Base-by-base conservation (phyloP, 208 protist genomes). In the Acanthamoeba divionensis region DNA sequence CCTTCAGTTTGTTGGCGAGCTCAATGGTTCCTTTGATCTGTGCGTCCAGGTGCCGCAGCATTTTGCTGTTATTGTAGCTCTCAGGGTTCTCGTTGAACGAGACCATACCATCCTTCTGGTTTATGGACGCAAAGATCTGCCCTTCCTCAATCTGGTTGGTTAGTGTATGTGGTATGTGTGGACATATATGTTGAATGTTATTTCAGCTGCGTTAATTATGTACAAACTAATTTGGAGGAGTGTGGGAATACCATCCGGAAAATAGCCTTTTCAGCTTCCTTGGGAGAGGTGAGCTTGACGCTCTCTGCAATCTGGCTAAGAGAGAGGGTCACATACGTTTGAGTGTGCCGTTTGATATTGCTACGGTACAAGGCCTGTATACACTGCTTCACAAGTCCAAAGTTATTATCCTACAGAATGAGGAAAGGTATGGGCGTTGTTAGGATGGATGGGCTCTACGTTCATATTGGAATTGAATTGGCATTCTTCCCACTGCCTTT, bases 271-370 rank as follows among this genome's bases (percentile, higher is more conserved):
- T 95, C 90, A 10, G 91, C 91, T 9, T 92, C 69, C n/a, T 85
- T 71, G 57, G 29, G 52, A n/a, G 71, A 57, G 10, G 82, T 26
- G 18, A 95, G 80, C 41, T 88, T 57, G 15, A 91, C 93, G 55
- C 57, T 86, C 36, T 94, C 82, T 18, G 93, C 90, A 47, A 96
- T 94, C 67, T 94, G 89, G 45, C 15, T 41, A 18, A 96, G 91
- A 3, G 92, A 94, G 1, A 96, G 63, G 7, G 94, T 96, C n/a
- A 95, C 52, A 77, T 89, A 96, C 33, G 94, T 96, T 63, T 93
- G 73, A 44, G 94, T 96, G 1, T 92, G 65, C 24, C 79, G 87
- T 86, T 95, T 85, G 80, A 96, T 95, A 52, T 92, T 93, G 60
- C 91, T 69, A 41, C 71, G 88, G 67, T 90, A 57, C 4, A 93